A percentile compares a stretch with the other conserved stretches of the same genome.
Conservation (phyloP, 2,329 filamentous ascomycete genomes). For the Fusarium bulbicola region DNA sequence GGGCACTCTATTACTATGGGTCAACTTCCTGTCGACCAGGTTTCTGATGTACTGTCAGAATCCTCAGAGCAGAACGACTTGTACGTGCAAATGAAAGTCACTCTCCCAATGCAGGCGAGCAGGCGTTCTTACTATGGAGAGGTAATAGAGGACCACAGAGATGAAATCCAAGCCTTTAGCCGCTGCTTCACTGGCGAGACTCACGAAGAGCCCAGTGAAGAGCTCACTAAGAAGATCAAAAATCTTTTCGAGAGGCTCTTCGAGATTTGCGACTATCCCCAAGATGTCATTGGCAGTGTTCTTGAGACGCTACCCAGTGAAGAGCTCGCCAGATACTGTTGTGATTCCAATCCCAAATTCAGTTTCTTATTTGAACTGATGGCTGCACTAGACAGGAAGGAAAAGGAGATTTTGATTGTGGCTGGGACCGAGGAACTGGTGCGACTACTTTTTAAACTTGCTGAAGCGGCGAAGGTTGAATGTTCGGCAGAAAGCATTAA, state of each 20-base stretch:
- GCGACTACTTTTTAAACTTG: constrained; percentile 61
- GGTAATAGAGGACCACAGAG: constrained; percentile 55
- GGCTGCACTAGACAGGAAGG: constrained; percentile 50
- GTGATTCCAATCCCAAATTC: constrained; percentile 68
- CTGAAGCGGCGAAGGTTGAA: constrained; percentile 52
- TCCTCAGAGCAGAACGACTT: constrained; percentile 15
- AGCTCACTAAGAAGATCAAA: constrained; percentile 58
- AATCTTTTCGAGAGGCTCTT: constrained; percentile 60
- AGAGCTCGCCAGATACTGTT: constrained; percentile 61
- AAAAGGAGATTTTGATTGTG: constrained; percentile 63
- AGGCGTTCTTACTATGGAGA: constrained; percentile 62
- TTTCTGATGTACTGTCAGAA: constrained; percentile 34
- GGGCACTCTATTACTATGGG: constrained; percentile 41
- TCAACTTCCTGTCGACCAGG: constrained; percentile 37
- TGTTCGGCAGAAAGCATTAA: constrained; percentile 48
- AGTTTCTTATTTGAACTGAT: constrained; percentile 65
- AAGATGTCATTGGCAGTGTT: constrained; percentile 57
- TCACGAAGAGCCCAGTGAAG: constrained; percentile 50
- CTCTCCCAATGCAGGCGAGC: constrained; percentile 65
- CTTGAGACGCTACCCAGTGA: constrained; percentile 50
- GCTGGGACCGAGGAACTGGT: constrained; percentile 60
- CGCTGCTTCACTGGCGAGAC: constrained; percentile 53
- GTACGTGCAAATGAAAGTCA: constrained; percentile 58
- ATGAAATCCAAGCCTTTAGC: constrained; percentile 57
- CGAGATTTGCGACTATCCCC: constrained; percentile 66